Conservation (phyloP, 2,329 filamentous ascomycete genomes). For the Coniochaeta sp. region DNA sequence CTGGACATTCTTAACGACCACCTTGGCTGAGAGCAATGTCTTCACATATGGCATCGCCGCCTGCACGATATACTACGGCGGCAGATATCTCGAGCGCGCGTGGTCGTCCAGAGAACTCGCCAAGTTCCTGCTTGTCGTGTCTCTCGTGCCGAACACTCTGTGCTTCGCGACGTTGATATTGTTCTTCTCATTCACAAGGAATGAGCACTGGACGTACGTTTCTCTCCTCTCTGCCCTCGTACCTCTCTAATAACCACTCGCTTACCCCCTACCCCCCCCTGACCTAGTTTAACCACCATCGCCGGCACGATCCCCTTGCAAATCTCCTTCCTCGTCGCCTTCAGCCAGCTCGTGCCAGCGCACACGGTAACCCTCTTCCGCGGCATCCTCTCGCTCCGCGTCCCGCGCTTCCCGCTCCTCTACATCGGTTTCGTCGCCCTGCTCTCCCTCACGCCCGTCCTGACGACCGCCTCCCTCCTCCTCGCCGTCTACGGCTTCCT, state of each 20-base stretch:
- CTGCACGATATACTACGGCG: slow-evolving; percentile 80
- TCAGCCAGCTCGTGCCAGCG: slow-evolving; percentile 94
- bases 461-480: slow-evolving; percentile 67
- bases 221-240: slow-evolving; percentile 4
- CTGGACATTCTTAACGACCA: slow-evolving; percentile 83
- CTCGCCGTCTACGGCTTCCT: slow-evolving; percentile 77
- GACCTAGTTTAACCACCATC: slow-evolving; percentile 66
- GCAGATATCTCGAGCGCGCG: slow-evolving; percentile 88
- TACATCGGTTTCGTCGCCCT: slow-evolving; percentile 68
- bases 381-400: slow-evolving; percentile 80
- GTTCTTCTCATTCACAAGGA: slow-evolving; percentile 64
- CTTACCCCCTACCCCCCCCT: not conserved
- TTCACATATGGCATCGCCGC: slow-evolving; percentile 75
- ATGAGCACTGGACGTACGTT: slow-evolving; percentile 59
- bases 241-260: slow-evolving; percentile 12
- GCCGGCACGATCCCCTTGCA: slow-evolving; percentile 85
- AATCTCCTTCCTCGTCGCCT: slow-evolving; percentile 89
- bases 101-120: slow-evolving; percentile 90
- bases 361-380: slow-evolving; percentile 94
- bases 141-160: slow-evolving; percentile 73
- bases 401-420: slow-evolving; percentile 64
- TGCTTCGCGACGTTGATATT: slow-evolving; percentile 60
- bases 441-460: slow-evolving; percentile 47
- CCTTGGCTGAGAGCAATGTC: slow-evolving; percentile 88
- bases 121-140: slow-evolving; percentile 75